Evolutionary conservation across 352 stramenopile genomes (phyloP), one percentile per base, ranked within the genome.

Genomic region (Pythium scleroteichum): DNA sequence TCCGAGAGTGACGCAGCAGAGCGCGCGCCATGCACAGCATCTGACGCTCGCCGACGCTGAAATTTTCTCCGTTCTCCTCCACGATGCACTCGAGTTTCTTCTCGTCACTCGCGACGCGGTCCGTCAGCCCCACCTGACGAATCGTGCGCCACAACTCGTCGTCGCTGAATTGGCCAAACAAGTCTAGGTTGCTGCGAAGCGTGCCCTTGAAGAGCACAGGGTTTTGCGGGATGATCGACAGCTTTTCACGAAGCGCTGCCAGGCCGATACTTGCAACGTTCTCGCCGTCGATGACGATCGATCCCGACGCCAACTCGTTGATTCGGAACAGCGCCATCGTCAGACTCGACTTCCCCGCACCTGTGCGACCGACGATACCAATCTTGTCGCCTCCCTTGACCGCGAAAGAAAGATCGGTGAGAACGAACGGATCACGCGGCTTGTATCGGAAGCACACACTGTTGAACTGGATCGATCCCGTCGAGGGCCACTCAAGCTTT

Each of bases 221-320:
- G 29, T 64, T 97, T 72, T 99, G 95, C 17, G 95, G 92, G 35
- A 99, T 98, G 54, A 98, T 96, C 4, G 90, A 92, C 40, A 98
- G 59, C 14, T 78, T 84, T 23, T 88, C 69, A 38, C 94, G 80
- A 22, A 98, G 75, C 38, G 92, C 82, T 7, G 71, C 73, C 27
- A 98, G 65, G 8, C 83, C 76, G 8, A 98, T 68, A 20, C 53
- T 87, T 2, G 62, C 66, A 7, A 95, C 50, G 62, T 97, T 73
- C 3, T 97, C 65, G 16, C 88, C 92, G 67, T 98, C 94, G 16
- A 98, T 85, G n/a, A 64, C 48, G 49, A 98, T 97, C 2, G 63
- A 71, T 16, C 96, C 96, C 13, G 71, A 74, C 39, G 87, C 87
- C 39, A 98, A 60, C 55, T 98, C 93, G 27, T 96, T 85, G 27